Evolutionary conservation across 148 eudicot species (phyloP), one percentile per base, ranked within the genome.

Genomic region (Diospyros lotus): DNA sequence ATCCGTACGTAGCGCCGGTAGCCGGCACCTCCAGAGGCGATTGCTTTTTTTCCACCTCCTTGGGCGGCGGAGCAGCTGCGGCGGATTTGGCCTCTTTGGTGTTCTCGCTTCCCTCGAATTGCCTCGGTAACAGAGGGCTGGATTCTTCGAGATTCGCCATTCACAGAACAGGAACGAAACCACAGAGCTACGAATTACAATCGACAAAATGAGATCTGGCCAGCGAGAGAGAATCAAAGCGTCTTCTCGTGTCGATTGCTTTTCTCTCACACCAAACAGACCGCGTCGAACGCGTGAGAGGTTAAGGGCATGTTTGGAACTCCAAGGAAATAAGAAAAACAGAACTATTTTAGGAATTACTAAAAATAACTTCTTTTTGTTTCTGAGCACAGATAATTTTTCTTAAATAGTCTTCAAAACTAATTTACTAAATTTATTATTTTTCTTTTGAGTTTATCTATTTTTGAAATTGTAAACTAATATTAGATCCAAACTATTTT

Each of bases 71-170:
- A 8, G 74, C 58, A 7, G 60, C 11, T 72, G 82, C 0, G 67
- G 65, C 6, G 72, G 77, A 13, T 38, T 77, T 69, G 53, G 44
- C 42, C 0, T 60, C 18, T 48, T 64, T 75, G 8, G 73, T 55
- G 1, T 39, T 53, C 4, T 69, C 76, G 39, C 78, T 45, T 4
- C 17, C 28, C 11, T 58, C 69, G 14, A 58, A 42, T 77, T 81
- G 81, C 14, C 78, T 76, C 5, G 73, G 52, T 38, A 91, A 58
- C 40, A 91, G 85, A 38, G 93, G 91, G 77, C 60, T 86, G 41
- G 93, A 84, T 86, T 91, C 96, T 62, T 84, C 89, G 43, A 13
- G 42, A 71, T 84, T 78, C 38, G 82, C 89, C 89, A 86, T 85
- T 80, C 4, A 28, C 28, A 58, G 14, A 12, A 51, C 4, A 12